These are phyloP conservation scores for Ceratocystis harringtonii DNA, from an alignment of 2,329 filamentous ascomycete genomes.

Conservation along the genomic window DNA sequence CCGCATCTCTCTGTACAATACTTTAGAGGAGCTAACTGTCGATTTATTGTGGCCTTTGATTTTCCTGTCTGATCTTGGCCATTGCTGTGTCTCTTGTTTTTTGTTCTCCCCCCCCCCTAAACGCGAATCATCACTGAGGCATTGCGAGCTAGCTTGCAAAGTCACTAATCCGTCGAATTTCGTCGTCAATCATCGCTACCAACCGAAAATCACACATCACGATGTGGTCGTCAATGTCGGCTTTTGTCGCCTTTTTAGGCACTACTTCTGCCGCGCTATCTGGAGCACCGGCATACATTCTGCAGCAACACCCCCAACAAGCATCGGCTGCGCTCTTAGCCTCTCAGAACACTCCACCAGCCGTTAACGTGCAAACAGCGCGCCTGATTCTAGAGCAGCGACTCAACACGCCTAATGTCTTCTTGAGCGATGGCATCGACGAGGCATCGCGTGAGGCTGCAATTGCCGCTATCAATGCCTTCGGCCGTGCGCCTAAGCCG, in stretches of 20 bases:
- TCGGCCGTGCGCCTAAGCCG: conserved; percentile 14
- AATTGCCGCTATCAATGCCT: conserved; percentile 15
- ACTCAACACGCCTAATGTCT: conserved; percentile 17
- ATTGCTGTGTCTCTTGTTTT: background rate
- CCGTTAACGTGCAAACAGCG: conserved; percentile 12
- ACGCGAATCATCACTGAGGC: background rate
- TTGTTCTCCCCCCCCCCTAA: background rate
- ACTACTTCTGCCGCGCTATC: conserved; percentile 11
- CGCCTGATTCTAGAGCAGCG: conserved; percentile 16
- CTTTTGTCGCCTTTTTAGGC: conserved; percentile 13
- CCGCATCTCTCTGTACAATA: background rate
- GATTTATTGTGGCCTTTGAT: background rate
- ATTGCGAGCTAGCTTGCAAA: background rate
- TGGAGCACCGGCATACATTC: conserved; percentile 13
- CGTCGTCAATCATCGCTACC: background rate
- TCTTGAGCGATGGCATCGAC: conserved; percentile 12
- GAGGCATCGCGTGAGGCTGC: conserved; percentile 13
- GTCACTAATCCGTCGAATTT: background rate
- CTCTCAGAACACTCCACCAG: background rate
- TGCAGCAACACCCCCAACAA: conserved; percentile 5
- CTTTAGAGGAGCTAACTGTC: background rate
- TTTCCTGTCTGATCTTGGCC: background rate
- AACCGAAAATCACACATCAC: background rate
- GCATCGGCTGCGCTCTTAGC: background rate
- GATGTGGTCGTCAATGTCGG: conserved; percentile 13